These are phyloP conservation scores for Phytophthora idaei DNA, from an alignment of 352 stramenopile genomes.

Conservation along the genomic window DNA sequence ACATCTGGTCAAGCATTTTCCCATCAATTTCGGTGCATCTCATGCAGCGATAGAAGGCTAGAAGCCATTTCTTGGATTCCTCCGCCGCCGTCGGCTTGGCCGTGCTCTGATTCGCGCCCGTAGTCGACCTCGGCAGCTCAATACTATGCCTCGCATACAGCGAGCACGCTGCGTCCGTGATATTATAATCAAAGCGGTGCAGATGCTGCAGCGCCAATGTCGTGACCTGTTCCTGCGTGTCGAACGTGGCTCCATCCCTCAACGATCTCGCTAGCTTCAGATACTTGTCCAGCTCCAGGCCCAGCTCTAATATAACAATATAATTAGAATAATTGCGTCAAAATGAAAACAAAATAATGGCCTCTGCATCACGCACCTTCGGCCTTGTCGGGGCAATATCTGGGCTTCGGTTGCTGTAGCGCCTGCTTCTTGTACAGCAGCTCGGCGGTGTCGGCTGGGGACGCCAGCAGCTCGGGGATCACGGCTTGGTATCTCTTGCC, in stretches of 20 bases:
- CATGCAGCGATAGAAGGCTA: constrained; percentile 72
- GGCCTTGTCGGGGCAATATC: constrained; percentile 58
- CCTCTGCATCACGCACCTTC: constrained; percentile 41
- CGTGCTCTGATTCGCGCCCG: background rate
- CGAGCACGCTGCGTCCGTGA: constrained; percentile 75
- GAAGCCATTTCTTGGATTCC: constrained; percentile 61
- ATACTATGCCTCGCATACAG: constrained; percentile 86
- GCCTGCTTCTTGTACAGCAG: constrained; percentile 37
- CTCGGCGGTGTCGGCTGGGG: constrained; percentile 23
- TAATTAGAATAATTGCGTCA: constrained; percentile 6
- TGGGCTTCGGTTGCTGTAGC: constrained; percentile 35
- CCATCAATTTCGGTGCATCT: constrained; percentile 39
- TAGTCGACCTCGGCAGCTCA: constrained; percentile 52
- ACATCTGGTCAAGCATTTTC: constrained; percentile 54
- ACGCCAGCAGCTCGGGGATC: constrained; percentile 57
- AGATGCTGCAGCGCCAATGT: constrained; percentile 77
- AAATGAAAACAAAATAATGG: constrained; percentile 3
- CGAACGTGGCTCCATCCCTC: constrained; percentile 79
- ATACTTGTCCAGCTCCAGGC: constrained; percentile 77
- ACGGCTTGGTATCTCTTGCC: constrained; percentile 82
- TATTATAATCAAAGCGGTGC: constrained; percentile 85
- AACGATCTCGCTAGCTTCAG: constrained; percentile 76
- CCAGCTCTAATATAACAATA: constrained; percentile 44
- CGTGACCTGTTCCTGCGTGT: constrained; percentile 76
- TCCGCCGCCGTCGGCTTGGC: constrained; percentile 39